These are phyloP conservation scores for Syzygium oleosum DNA, from an alignment of 345 rosid species.

Conservation along the genomic window DNA sequence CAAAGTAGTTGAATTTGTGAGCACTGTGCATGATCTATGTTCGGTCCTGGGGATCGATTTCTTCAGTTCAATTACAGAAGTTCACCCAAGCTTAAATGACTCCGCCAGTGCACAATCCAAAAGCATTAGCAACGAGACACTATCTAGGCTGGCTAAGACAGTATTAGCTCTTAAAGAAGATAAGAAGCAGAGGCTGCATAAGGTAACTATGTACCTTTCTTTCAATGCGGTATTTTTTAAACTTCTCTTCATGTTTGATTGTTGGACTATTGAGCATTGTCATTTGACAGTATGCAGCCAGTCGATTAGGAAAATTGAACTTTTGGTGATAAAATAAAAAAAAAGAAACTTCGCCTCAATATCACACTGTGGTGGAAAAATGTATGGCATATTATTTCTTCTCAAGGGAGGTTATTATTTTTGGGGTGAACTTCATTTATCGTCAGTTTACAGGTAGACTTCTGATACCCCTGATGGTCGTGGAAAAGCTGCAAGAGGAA, in stretches of 20 bases:
- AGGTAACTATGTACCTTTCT: constrained; percentile 25
- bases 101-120: constrained; percentile 49
- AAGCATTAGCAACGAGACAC: constrained; percentile 92
- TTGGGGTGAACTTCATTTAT: not conserved
- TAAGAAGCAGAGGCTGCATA: constrained; percentile 78
- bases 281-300: not conserved
- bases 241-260: not conserved
- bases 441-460: not conserved
- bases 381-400: not conserved
- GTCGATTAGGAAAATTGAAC: not conserved
- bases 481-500: not conserved
- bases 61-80: constrained; percentile 67
- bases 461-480: not conserved
- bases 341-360: not conserved
- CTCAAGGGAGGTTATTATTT: not conserved
- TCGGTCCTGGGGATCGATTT: constrained; percentile 89
- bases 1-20: constrained; percentile 84
- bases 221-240: not conserved
- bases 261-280: not conserved
- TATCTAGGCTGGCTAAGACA: constrained; percentile 68
- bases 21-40: constrained; percentile 93
- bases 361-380: not conserved
- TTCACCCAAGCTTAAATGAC: constrained; percentile 95
- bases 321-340: not conserved
- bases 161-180: constrained; percentile 75